Conservation (phyloP, 2,329 filamentous ascomycete genomes). For the Tricladium varicosporioides region DNA sequence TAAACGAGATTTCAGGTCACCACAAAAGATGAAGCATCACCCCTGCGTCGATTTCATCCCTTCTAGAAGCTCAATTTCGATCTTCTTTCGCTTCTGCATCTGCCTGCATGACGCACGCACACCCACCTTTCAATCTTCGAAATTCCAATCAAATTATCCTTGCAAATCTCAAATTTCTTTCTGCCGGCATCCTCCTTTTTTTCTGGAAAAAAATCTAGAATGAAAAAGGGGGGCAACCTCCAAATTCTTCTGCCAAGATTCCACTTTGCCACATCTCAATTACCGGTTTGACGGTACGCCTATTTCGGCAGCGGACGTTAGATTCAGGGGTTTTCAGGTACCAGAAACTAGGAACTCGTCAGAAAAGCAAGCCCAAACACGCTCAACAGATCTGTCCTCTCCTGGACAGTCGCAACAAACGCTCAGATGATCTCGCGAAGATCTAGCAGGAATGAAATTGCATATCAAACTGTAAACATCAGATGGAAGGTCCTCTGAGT, state of each 20-base stretch:
- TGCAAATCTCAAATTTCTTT: not conserved
- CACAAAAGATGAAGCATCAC: not conserved
- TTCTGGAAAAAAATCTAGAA: not conserved
- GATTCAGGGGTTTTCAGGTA: not conserved
- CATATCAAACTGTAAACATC: constrained; percentile 1
- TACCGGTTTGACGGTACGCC: not conserved
- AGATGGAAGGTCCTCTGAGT: not conserved
- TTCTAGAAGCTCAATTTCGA: constrained; percentile 11
- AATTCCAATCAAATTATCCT: not conserved
- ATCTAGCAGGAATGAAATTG: not conserved
- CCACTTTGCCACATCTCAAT: not conserved
- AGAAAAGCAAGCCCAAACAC: not conserved
- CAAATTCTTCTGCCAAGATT: not conserved
- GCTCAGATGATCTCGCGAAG: not conserved
- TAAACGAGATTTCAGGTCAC: not conserved
- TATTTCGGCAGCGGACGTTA: not conserved
- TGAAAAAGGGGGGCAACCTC: not conserved
- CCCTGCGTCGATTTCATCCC: constrained; percentile 3
- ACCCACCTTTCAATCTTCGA: constrained; percentile 2
- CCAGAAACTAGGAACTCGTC: not conserved
- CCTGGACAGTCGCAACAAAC: not conserved
- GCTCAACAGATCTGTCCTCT: not conserved
- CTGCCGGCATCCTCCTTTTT: not conserved
- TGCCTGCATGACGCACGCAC: constrained; percentile 5
- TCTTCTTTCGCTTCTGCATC: constrained; percentile 4